Evolutionary conservation across 768 basidiomycete genomes (phyloP), one percentile per base, ranked within the genome.

Genomic region (Nidularia pulvinata): DNA sequence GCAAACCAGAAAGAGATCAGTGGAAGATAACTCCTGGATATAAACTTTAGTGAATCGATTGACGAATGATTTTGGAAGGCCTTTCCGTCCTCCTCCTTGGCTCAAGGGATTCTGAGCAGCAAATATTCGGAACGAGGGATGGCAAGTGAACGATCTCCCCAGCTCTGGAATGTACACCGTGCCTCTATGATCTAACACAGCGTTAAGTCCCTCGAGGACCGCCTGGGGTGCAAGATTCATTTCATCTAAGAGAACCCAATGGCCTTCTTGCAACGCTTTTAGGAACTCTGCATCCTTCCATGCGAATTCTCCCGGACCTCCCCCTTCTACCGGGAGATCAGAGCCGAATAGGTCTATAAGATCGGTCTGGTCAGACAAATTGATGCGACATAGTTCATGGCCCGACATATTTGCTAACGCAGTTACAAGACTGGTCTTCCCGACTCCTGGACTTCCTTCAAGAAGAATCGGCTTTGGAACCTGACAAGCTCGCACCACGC

Each of bases 21-120:
- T 71, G 0, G 86, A 67, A 1, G 86, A 82, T 36, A 98, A 82
- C 60, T 96, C 92, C 60, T 95, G 86, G 46, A 98, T 73, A 64
- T 94, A 94, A 39, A 98, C 97, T 67, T 95, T 95, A n/a, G 93
- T 98, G 73, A 99, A 99, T 13, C 97, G 88, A 68, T 99, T 97
- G 51, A 98, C 78, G 72, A 97, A 99, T 0, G 97, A 98, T 65
- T 93, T 96, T 0, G 97, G 97, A 5, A 99, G 80, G 16, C 97
- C 97, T 69, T 99, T 99, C 36, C 97, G 85, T 13, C 96, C 95
- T 51, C 97, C 95, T 22, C 97, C 97, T 75, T 99, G 97, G 56
- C 87, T 86, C 13, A 96, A 72, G 32, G 97, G 97, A 67, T 99
- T 99, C 67, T 99, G 97, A 2, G 97, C 95, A 3, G 96, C 97